phyloP scores from a whole-genome alignment of 2,329 filamentous ascomycete species.

The Ceratocystis harringtonii region DNA sequence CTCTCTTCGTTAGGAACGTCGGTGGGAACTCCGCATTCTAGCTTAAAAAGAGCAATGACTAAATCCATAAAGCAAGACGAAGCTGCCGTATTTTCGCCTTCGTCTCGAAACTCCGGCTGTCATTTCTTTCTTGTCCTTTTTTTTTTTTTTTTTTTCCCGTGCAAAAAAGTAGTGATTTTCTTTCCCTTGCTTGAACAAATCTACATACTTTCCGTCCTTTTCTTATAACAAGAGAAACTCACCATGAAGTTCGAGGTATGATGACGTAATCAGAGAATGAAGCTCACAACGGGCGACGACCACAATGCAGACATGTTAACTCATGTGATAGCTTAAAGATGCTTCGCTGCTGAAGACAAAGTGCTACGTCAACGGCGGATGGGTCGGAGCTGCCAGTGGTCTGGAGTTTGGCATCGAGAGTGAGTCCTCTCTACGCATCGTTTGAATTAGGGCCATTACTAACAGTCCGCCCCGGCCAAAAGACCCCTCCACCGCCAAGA shows the following conservation, averaged over 20 bases:
- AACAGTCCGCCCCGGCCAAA: constrained; percentile 7
- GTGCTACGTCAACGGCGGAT: constrained; percentile 63
- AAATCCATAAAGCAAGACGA: not conserved
- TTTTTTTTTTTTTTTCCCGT: not conserved
- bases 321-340: constrained; percentile 40
- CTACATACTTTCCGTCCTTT: not conserved
- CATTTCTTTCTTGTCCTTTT: not conserved
- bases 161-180: not conserved
- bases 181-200: not conserved
- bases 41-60: not conserved
- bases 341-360: constrained; percentile 53
- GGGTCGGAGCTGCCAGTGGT: constrained; percentile 54
- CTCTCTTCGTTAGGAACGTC: not conserved
- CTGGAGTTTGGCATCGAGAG: constrained; percentile 59
- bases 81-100: not conserved
- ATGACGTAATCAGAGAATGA: not conserved
- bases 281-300: not conserved
- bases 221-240: not conserved
- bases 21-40: not conserved
- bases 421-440: constrained; percentile 22
- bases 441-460: not conserved
- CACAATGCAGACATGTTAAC: not conserved
- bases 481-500: constrained; percentile 57
- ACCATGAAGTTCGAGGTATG: constrained; percentile 13
- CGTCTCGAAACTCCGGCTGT: not conserved